Base-by-base conservation (phyloP, 768 basidiomycete genomes). In the Mycena haematopus region DNA sequence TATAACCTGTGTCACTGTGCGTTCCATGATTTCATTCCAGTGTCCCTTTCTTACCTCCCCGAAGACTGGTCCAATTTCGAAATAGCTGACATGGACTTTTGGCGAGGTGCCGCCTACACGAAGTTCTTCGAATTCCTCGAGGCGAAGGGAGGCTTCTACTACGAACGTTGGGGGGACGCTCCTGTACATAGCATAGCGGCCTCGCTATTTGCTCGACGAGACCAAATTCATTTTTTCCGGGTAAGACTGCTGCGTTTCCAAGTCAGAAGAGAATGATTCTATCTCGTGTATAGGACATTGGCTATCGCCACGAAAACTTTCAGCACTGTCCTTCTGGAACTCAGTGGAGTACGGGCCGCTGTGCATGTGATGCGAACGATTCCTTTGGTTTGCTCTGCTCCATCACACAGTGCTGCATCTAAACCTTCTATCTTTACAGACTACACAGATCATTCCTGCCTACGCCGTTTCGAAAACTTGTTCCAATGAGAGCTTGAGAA, bases 61-160 rank as follows among this genome's bases (percentile, higher is more conserved):
- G 2, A 56, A 92, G 90, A 88, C 75, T 95, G 92, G 92, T 91
- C 87, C 68, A 96, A 95, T 74, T 96, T 96, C 69, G 94, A 96
- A 76, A 96, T 98, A 62, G 94, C 86, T 3, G 86, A 89, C 70
- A 86, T 97, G 80, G 87, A 93, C 66, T 92, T 96, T 72, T 96
- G 93, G 92, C 80, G 94, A 59, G 80, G 84, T 1, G 87, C 93
- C 66, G 90, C 92, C 0, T 98, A 97, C 75, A 83, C 84, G 68
- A 83, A 86, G 51, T 96, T 90, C 78, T 96, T 96, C 69, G 85
- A 92, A 29, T 84, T 85, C 72, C 82, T 96, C 35, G 95, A 96
- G 67, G 75, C 82, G 2, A 84, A 86, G 50, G 95, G 95, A 38
- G 89, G 89, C 10, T 89, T 91, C 75, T 91, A 90, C 74, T 89